Conservation (phyloP, 2,329 filamentous ascomycete genomes). For the Sarocladiaceae sp. region DNA sequence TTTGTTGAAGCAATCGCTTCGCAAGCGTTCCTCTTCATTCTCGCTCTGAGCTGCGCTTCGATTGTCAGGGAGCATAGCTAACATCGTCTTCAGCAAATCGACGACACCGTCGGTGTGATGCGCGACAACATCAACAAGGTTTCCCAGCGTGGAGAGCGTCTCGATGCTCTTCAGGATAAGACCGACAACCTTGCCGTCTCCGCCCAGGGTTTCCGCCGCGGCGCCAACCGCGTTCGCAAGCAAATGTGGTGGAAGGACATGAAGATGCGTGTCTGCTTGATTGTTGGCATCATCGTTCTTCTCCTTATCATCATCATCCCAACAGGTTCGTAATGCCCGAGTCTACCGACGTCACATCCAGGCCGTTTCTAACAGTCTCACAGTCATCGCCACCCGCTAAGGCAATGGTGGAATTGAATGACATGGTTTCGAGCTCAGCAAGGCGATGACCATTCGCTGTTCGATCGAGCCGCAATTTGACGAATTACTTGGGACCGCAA, state of each 20-base stretch:
- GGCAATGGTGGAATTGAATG: neutral
- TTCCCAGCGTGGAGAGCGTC: conserved; percentile 82
- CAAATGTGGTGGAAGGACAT: conserved; percentile 99
- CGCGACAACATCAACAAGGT: conserved; percentile 97
- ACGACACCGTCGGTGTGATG: conserved; percentile 93
- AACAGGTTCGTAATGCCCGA: conserved; percentile 54
- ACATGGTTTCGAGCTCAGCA: neutral
- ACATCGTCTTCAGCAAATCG: conserved; percentile 71
- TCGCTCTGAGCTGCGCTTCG: no score
- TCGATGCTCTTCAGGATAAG: conserved; percentile 86
- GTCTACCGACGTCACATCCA: neutral
- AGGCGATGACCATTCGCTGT: neutral
- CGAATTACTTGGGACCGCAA: conserved; percentile 7
- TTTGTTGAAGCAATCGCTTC: no score
- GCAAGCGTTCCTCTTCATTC: no score
- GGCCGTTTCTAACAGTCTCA: neutral
- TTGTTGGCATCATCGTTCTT: conserved; percentile 85
- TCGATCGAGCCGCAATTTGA: neutral
- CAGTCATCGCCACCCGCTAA: conserved; percentile 9
- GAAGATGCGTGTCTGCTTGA: conserved; percentile 99
- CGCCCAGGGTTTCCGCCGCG: conserved; percentile 91
- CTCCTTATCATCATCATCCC: conserved; percentile 94
- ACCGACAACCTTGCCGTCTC: conserved; percentile 91
- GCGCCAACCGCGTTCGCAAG: conserved; percentile 93
- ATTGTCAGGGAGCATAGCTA: neutral